Evolutionary conservation across 2,329 filamentous ascomycete genomes (phyloP), one percentile per base, ranked within the genome.

Genomic region (Diaporthe vexans): DNA sequence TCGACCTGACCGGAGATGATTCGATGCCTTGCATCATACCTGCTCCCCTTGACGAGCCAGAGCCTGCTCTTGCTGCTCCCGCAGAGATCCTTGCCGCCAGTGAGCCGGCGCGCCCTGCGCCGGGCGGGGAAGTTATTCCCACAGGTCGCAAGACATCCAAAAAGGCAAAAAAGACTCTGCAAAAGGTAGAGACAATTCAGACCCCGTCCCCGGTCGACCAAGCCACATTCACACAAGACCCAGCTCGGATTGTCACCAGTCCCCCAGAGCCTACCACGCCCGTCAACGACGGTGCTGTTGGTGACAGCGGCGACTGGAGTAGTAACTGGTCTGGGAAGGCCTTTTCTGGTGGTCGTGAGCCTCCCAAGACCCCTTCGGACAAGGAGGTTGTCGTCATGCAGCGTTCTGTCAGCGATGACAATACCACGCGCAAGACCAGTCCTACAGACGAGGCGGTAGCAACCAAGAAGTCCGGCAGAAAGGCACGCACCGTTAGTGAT

Each of bases 321-420:
- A 71, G 43, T 51, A 29, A 19, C 33, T 72, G 57, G 70, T 63
- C 63, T 51, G n/a, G 17, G 3, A 7, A 40, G n/a, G 17, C 63
- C 13, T 68, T 52, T 26, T 26, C 63, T 4, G 35, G n/a, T 26
- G 40, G n/a, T 29, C 35, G 26, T 11, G 4, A 5, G 19, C 11
- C 46, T 63, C 70, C 33, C 46, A 63, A 7, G 57, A 24, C 33
- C 33, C 48, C 21, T 51, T 54, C 57, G 29, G 19, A 40, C 43
- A 46, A 17, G 17, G 48, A 52, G 19, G 10, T 52, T 37, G 11
- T 11, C 37, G 21, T 19, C 46, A 68, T 67, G 63, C 21, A 26
- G 29, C 29, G 51, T 24, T 52, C 26, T 26, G 21, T 52, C n/a
- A 19, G 10, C 29, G 35, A 46, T 19, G 63, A 67, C 46, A 52